These are phyloP conservation scores for Petunia axillaris DNA, from an alignment of 257 asterid genomes.

Conservation along the genomic window DNA sequence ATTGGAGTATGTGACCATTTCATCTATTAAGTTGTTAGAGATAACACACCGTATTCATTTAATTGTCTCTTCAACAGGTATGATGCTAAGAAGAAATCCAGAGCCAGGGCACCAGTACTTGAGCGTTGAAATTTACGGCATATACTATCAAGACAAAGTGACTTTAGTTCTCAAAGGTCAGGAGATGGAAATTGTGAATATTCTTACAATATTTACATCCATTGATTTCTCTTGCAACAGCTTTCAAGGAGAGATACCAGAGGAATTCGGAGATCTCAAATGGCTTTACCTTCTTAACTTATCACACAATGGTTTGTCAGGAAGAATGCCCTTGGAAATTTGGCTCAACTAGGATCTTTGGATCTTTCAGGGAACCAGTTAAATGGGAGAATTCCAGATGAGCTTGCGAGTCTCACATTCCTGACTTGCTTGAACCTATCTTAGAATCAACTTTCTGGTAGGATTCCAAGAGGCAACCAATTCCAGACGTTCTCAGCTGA, in stretches of 20 bases:
- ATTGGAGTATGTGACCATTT: no score
- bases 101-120: no score
- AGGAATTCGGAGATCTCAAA: slow-evolving; percentile 10
- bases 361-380: slow-evolving; percentile 26
- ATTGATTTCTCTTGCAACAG: slow-evolving; percentile 17
- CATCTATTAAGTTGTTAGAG: no score
- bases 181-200: neutral
- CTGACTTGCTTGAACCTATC: slow-evolving; percentile 49
- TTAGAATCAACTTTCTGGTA: slow-evolving; percentile 44
- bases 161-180: neutral
- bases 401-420: slow-evolving; percentile 43
- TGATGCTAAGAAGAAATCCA: neutral
- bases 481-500: slow-evolving; percentile 33
- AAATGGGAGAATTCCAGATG: slow-evolving; percentile 49
- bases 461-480: slow-evolving; percentile 38
- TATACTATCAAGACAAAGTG: neutral
- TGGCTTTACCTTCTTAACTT: neutral
- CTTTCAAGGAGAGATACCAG: slow-evolving; percentile 18
- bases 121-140: neutral
- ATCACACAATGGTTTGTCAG: neutral
- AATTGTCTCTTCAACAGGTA: neutral
- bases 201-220: neutral
- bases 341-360: neutral
- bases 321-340: neutral
- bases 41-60: no score